Conservation (phyloP, 2,329 filamentous ascomycete species). For the Aspergillus fumigatus region DNA sequence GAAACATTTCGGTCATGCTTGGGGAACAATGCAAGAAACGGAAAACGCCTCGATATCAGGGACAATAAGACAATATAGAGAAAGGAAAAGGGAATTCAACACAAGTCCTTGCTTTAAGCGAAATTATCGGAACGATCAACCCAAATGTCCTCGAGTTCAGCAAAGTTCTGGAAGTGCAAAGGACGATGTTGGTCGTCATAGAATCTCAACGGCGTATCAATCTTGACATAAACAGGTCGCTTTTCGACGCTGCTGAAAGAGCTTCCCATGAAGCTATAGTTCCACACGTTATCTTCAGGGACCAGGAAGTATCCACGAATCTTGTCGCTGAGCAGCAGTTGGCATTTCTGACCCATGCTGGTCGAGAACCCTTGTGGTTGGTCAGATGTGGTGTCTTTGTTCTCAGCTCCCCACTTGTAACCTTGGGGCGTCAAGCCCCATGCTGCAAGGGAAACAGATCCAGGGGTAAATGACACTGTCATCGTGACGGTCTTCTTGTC, state of each 20-base stretch:
- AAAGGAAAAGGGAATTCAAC: conserved; percentile 15
- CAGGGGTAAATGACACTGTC: conserved; percentile 93
- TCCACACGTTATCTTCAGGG: conserved; percentile 86
- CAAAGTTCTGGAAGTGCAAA: conserved; percentile 95
- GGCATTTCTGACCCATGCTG: conserved; percentile 89
- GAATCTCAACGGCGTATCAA: conserved; percentile 85
- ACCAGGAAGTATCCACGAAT: conserved; percentile 96
- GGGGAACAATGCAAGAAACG: not conserved
- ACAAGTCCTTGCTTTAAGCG: conserved; percentile 54
- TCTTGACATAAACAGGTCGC: conserved; percentile 83
- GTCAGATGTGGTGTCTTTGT: conserved; percentile 87
- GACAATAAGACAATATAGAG: conserved; percentile 9
- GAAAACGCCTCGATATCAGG: conserved; percentile 1
- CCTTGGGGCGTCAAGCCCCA: conserved; percentile 89
- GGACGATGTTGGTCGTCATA: conserved; percentile 91
- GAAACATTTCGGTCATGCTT: conserved; percentile 1
- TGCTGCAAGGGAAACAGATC: conserved; percentile 88
- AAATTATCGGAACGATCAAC: conserved; percentile 92
- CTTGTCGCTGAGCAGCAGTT: conserved; percentile 85
- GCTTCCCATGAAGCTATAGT: conserved; percentile 96
- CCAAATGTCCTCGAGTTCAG: conserved; percentile 94
- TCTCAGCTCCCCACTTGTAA: conserved; percentile 95
- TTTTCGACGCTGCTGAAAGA: conserved; percentile 85
- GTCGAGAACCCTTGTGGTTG: conserved; percentile 92
- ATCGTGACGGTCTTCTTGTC: conserved; percentile 91